Base-by-base conservation (phyloP, 805 yeast species). In the Diddensiella caesifluorescens region DNA sequence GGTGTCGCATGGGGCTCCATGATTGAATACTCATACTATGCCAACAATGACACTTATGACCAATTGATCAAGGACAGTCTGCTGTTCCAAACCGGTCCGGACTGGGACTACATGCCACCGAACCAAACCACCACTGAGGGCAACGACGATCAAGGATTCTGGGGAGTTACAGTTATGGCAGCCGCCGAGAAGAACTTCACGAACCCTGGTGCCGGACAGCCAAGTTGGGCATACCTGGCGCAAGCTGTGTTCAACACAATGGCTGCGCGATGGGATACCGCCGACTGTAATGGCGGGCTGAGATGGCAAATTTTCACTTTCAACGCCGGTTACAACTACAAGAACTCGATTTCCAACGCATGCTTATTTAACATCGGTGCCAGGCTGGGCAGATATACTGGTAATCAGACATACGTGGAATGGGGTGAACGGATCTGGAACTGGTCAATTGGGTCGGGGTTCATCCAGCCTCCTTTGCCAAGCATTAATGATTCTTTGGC, bases 241-340 rank as follows among this genome's bases (percentile, higher is more conserved):
- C 95, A 87, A 64, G 95, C 92, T 3, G 84, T 84, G 27, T 85
- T 80, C 68, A 85, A 85, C 61, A 83, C 92, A 38, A 85, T 87
- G 90, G 72, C 77, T 44, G 59, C 71, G 3, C 71, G 94, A 54
- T 86, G 95, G 95, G 95, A 86, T 54, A 48, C 64, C 12, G 63
- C 50, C 2, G 47, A 65, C 53, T 79, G 86, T 60, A 70, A 63
- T 32, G 95, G 95, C 39, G 95, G 95, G 2, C 69, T 86, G 44
- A 75, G 95, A 64, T 86, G 95, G 95, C 95, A 86, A 68, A 87
- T 86, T 51, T 87, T 83, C 65, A 73, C 81, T 40, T 86, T 88
- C 87, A 87, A 87, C 61, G 70, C 84, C 5, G 95, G 95, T 47
- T 86, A 85, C 61, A 79, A 82, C 60, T 86, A 86, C 64, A 86